Evolutionary conservation across 2,329 filamentous ascomycete genomes (phyloP), one percentile per base, ranked within the genome.

Genomic region (Tothia fuscella): DNA sequence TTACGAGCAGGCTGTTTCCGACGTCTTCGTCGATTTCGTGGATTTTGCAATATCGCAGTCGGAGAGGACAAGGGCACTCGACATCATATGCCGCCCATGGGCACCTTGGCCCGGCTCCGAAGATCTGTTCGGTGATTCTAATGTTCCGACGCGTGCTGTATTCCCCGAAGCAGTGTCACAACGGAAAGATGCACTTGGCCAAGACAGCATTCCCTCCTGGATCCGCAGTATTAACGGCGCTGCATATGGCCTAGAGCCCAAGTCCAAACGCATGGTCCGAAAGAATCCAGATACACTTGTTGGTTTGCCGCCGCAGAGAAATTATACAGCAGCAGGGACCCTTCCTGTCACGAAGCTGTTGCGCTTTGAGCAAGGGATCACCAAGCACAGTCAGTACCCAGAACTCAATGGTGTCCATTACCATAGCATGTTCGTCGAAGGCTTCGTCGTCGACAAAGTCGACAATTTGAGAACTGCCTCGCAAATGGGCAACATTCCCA

Each of bases 41-140:
- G 16, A 50, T 6, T 63, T 62, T 36, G 51, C 45, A 13, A 58
- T 62, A 5, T 10, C 38, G 17, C 5, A 46, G 20, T 9, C 38
- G 12, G 24, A 20, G 4, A 21, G 33, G 14, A 47, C 39, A 3
- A 48, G 48, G 19, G 54, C 59, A 5, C 36, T 65, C 16, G 61
- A 65, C 44, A 56, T 64, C 6, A 48, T 65, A 4, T 63, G 61
- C 31, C 49, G 61, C 4, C 61, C 61, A 0, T 65, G 62, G 62
- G 59, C 60, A 5, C 3, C 25, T n/a, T 14, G 7, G 12, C 5
- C 14, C 7, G 14, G 19, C 13, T 13, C 20, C 3, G 6, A 38
- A 13, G 38, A 31, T 14, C 29, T 19, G 10, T 29, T 14, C 14
- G 20, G 26, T 10, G 24, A 26, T 6, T 29, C 9, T 29, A n/a